phyloP scores from a whole-genome alignment of 108 stramenopile genomes.

The Pseudonitzschia pungens region DNA sequence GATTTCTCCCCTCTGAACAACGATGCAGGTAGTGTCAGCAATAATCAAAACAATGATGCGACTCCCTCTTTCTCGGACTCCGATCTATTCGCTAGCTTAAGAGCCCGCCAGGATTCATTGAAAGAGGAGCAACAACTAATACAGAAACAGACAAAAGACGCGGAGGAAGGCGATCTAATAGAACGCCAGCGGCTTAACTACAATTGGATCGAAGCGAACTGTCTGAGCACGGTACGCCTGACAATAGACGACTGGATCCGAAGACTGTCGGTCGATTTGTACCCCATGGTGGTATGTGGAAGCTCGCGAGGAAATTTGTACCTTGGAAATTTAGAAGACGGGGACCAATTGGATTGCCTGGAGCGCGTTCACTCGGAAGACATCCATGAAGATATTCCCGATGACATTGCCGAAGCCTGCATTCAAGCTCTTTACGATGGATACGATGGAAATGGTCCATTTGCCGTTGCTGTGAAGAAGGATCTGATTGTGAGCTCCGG shows the following conservation, averaged over 20 bases:
- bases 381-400: slow-evolving; percentile 24
- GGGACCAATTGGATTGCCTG: slow-evolving; percentile 42
- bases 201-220: slow-evolving; percentile 41
- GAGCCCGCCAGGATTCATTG: slow-evolving; percentile 22
- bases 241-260: slow-evolving; percentile 66
- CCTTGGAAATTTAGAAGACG: slow-evolving; percentile 56
- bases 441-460: slow-evolving; percentile 62
- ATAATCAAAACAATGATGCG: neutral
- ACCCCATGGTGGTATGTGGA: slow-evolving; percentile 71
- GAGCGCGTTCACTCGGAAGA: slow-evolving; percentile 28
- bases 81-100: slow-evolving; percentile 27
- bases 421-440: slow-evolving; percentile 41
- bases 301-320: slow-evolving; percentile 56
- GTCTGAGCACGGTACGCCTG: slow-evolving; percentile 29
- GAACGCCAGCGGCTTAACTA: neutral
- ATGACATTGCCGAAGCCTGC: slow-evolving; percentile 4
- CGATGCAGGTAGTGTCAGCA: neutral
- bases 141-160: slow-evolving; percentile 1
- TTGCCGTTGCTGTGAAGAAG: slow-evolving; percentile 47
- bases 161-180: slow-evolving; percentile 8
- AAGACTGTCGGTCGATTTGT: slow-evolving; percentile 60
- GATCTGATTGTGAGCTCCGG: slow-evolving; percentile 53
- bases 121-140: slow-evolving; percentile 9
- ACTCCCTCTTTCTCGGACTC: neutral
- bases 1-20: neutral